Percentiles rank a stretch among this genome's conserved stretches.
These are phyloP conservation scores for Zygosaccharomyces siamensis DNA, from an alignment of 805 yeast species.

Conservation along the genomic window DNA sequence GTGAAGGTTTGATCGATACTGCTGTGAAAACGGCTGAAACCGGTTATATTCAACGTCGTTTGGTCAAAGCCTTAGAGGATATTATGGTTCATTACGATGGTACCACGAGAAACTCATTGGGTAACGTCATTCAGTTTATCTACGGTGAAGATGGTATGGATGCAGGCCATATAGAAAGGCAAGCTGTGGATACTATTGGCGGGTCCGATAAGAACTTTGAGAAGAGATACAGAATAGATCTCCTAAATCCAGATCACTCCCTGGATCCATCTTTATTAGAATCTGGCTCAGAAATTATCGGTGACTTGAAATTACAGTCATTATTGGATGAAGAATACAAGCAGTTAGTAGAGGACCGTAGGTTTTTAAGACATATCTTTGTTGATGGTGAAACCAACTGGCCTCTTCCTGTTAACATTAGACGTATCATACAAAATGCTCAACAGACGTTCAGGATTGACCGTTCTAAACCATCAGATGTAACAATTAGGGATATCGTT, in stretches of 20 bases:
- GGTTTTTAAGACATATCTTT: slow-evolving; percentile 76
- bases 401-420: slow-evolving; percentile 96
- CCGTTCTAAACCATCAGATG: slow-evolving; percentile 82
- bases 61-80: slow-evolving; percentile 94
- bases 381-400: slow-evolving; percentile 91
- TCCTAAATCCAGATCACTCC: slow-evolving; percentile 61
- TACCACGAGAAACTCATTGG: slow-evolving; percentile 94
- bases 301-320: slow-evolving; percentile 79
- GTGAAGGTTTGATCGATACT: slow-evolving; percentile 99
- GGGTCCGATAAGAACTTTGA: slow-evolving; percentile 85
- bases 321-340: slow-evolving; percentile 78
- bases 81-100: slow-evolving; percentile 98
- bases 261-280: slow-evolving; percentile 73
- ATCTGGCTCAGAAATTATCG: slow-evolving; percentile 84
- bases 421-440: slow-evolving; percentile 95
- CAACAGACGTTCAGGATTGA: slow-evolving; percentile 96
- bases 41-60: slow-evolving; percentile 96
- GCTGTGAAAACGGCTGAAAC: slow-evolving; percentile 99
- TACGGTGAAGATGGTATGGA: slow-evolving; percentile 99
- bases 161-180: slow-evolving; percentile 96
- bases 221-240: slow-evolving; percentile 77
- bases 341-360: slow-evolving; percentile 74
- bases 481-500: slow-evolving; percentile 78
- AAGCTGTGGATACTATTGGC: slow-evolving; percentile 90
- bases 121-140: slow-evolving; percentile 91